Conservation (phyloP, 495 filamentous ascomycete genomes). For the Lentithecium fluviatile region DNA sequence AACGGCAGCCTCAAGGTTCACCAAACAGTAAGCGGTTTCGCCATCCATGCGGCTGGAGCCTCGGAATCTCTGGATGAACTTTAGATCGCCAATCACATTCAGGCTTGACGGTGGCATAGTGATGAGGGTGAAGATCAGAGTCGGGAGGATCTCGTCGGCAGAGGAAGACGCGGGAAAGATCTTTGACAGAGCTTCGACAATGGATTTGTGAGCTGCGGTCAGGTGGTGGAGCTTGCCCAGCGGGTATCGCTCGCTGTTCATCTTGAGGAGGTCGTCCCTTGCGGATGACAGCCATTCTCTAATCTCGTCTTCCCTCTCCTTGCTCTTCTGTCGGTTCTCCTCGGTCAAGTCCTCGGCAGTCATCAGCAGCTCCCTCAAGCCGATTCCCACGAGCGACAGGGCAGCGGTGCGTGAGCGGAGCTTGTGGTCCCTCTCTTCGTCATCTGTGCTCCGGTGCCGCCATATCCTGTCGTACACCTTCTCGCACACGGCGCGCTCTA, state of each 20-base stretch:
- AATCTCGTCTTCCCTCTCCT: conserved; percentile 68
- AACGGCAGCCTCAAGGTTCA: conserved; percentile 92
- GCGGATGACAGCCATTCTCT: conserved; percentile 69
- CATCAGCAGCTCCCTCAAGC: conserved; percentile 79
- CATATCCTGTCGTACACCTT: conserved; percentile 83
- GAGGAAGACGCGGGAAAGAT: conserved; percentile 84
- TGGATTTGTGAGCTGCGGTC: conserved; percentile 84
- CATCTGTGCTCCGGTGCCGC: conserved; percentile 85
- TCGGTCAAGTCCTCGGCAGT: conserved; percentile 58
- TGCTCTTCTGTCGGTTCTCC: conserved; percentile 48
- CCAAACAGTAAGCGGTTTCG: conserved; percentile 93
- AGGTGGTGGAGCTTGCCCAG: conserved; percentile 89
- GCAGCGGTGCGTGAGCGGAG: conserved; percentile 92
- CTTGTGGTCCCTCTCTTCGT: conserved; percentile 94
- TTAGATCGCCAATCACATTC: conserved; percentile 85
- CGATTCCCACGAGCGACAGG: conserved; percentile 83
- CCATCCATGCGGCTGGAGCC: conserved; percentile 82
- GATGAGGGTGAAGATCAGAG: conserved; percentile 91
- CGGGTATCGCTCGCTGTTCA: conserved; percentile 85
- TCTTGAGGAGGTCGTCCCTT: conserved; percentile 69
- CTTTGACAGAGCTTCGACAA: conserved; percentile 81
- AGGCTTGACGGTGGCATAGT: conserved; percentile 84
- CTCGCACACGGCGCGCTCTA: conserved; percentile 85
- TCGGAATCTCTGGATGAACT: conserved; percentile 92
- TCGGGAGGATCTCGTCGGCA: conserved; percentile 93